A percentile compares a stretch with the other conserved stretches of the same genome.
Conservation (phyloP, 1,139 yeast species). For the Pichia sp. region DNA sequence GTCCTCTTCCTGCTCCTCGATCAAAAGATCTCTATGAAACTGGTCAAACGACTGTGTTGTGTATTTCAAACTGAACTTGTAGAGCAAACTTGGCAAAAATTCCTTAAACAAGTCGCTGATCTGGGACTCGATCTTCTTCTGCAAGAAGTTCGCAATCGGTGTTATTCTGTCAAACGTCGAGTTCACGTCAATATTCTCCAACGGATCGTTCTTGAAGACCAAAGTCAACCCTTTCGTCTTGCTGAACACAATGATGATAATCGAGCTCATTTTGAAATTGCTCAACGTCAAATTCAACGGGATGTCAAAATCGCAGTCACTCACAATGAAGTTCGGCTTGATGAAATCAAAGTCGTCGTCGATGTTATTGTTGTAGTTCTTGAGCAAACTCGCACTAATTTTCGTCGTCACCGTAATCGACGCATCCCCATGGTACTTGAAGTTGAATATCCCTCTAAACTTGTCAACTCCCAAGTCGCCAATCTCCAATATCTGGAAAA, state of each 20-base stretch:
- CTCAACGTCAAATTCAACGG: constrained; percentile 75
- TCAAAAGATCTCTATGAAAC: constrained; percentile 34
- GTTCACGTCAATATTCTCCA: constrained; percentile 74
- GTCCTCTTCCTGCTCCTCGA: constrained; percentile 30
- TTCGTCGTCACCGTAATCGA: constrained; percentile 74
- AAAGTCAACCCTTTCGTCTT: constrained; percentile 79
- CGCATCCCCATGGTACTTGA: constrained; percentile 76
- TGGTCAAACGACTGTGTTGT: constrained; percentile 45
- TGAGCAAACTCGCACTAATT: constrained; percentile 80
- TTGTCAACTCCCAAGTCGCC: constrained; percentile 80
- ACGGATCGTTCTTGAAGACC: constrained; percentile 84
- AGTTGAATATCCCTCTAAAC: constrained; percentile 81
- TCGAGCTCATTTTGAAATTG: constrained; percentile 70
- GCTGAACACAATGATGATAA: constrained; percentile 78
- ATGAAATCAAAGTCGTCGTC: constrained; percentile 45
- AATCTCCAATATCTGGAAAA: constrained; percentile 75
- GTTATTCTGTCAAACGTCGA: constrained; percentile 84
- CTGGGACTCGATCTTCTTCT: constrained; percentile 76
- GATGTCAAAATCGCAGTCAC: constrained; percentile 66
- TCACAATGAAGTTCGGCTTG: constrained; percentile 62
- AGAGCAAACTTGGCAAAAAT: constrained; percentile 76
- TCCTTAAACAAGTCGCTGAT: constrained; percentile 78
- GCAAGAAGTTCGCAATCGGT: constrained; percentile 75
- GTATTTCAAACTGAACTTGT: constrained; percentile 70
- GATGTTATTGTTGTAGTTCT: constrained; percentile 56